Base-by-base conservation (phyloP, 768 basidiomycete species). In the Xerocomus brunneocitrinus region DNA sequence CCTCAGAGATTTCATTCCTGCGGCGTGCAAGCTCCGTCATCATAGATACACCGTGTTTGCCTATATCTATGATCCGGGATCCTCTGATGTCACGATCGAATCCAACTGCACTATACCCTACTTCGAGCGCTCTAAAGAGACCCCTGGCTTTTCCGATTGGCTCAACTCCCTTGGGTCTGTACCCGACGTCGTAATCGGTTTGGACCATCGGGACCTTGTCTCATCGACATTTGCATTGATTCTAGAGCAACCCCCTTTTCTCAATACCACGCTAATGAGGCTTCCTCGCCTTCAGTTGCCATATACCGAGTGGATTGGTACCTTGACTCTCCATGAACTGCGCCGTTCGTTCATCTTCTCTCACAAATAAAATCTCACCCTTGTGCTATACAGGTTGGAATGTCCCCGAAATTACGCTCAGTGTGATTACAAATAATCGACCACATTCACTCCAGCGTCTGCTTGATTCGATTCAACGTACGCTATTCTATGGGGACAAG, bases 391-490 rank as follows among this genome's bases (percentile, higher is more conserved):
- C 56, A 94, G 91, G 83, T 63, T 94, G 90, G 89, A 77, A 90
- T 57, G 64, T 69, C 2, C 89, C 89, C 9, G 75, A 70, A 31
- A 71, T 93, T 31, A 86, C 87, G 25, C 69, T 93, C 40, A 81
- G 78, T 49, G 76, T 94, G 36, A 87, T 92, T 51, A 93, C 91
- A 0, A 83, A 90, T 59, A 76, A 87, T 61, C 79, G 91, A 31
- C 84, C 90, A 8, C 65, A 69, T 24, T 93, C 92, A 2, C 79
- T 94, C 2, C 62, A 61, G 13, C 84, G 91, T 10, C 75, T 94
- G 0, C 65, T 93, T 9, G 54, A 64, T 14, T 93, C 91, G 0
- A 72, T 91, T 3, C 69, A 73, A 10, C 65, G 58, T 4, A 80
- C 81, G 5, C 70, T 76, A 35, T 90, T 83, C 61, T 91, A 82